Percentiles rank a stretch among this genome's conserved stretches.
Conservation (phyloP, 208 protist species). For the Trypanosoma platydactyli region DNA sequence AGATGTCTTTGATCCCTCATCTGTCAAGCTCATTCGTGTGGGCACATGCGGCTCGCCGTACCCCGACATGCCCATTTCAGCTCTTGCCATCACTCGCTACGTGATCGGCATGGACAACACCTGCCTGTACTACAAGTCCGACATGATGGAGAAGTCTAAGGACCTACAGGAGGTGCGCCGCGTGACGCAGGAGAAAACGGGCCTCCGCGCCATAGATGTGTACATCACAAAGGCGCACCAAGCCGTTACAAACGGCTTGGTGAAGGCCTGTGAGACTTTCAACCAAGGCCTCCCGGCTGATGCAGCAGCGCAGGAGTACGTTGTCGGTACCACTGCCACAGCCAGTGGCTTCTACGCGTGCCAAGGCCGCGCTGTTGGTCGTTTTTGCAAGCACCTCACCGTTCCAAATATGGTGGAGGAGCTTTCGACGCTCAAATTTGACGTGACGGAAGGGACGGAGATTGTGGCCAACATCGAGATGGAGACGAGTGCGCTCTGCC, state of each 20-base stretch:
- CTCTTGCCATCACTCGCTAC: conserved; percentile 63
- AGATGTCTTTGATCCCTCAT: conserved; percentile 44
- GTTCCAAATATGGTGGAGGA: conserved; percentile 56
- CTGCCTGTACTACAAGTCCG: conserved; percentile 62
- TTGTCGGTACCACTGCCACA: conserved; percentile 62
- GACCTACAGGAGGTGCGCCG: conserved; percentile 48
- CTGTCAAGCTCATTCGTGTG: conserved; percentile 66
- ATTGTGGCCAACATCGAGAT: conserved; percentile 77
- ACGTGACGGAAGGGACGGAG: conserved; percentile 43
- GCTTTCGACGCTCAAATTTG: conserved; percentile 44
- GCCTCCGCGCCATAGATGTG: conserved; percentile 50
- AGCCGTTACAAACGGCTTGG: conserved; percentile 44
- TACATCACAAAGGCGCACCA: conserved; percentile 67
- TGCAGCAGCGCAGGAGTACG: conserved; percentile 39
- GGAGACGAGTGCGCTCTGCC: conserved; percentile 73
- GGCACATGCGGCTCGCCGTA: conserved; percentile 74
- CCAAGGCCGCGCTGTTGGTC: conserved; percentile 69
- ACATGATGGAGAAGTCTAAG: conserved; percentile 23
- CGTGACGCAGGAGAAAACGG: conserved; percentile 31
- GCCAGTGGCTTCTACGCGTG: conserved; percentile 79
- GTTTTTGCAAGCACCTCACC: conserved; percentile 46
- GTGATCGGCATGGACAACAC: conserved; percentile 82
- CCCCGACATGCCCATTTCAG: conserved; percentile 39
- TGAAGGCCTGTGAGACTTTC: conserved; percentile 38
- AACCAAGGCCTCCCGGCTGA: conserved; percentile 29